Percentiles rank a stretch among this genome's conserved stretches.
phyloP scores from a whole-genome alignment of 192 early-diverging fungal species.

The Funneliformis geosporum region DNA sequence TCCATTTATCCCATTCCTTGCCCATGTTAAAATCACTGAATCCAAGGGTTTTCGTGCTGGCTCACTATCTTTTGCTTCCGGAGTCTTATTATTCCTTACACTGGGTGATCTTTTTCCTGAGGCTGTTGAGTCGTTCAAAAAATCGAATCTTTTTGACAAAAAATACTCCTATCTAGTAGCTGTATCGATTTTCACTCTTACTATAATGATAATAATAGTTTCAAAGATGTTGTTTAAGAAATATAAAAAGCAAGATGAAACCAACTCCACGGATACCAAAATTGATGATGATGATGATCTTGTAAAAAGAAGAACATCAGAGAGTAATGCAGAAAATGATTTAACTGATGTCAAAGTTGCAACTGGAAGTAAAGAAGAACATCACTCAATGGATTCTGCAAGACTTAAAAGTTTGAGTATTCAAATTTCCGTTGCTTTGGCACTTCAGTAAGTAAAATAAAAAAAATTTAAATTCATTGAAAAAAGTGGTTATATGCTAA shows the following conservation, averaged over 20 bases:
- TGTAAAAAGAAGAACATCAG: neutral
- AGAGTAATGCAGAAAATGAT: neutral
- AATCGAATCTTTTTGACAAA: neutral
- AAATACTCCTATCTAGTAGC: neutral
- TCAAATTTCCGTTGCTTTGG: constrained; percentile 17
- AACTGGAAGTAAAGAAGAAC: neutral
- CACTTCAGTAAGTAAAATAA: constrained; percentile 21
- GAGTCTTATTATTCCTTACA: constrained; percentile 16
- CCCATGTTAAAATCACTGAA: constrained; percentile 4
- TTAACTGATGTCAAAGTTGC: neutral
- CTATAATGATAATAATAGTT: neutral
- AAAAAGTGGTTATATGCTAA: neutral
- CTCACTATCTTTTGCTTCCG: neutral
- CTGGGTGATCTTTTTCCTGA: constrained; percentile 23
- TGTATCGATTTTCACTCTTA: constrained; percentile 10
- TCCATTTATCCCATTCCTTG: constrained; percentile 11
- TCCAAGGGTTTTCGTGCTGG: constrained; percentile 24
- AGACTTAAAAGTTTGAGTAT: constrained; percentile 8
- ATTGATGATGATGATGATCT: neutral
- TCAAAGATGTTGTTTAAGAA: neutral
- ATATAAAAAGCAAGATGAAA: neutral
- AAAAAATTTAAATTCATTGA: neutral
- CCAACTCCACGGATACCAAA: neutral
- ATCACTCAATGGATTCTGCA: neutral
- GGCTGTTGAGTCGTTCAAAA: neutral